phyloP scores from a whole-genome alignment of 208 protist genomes.

The Wallacemonas sp. region DNA sequence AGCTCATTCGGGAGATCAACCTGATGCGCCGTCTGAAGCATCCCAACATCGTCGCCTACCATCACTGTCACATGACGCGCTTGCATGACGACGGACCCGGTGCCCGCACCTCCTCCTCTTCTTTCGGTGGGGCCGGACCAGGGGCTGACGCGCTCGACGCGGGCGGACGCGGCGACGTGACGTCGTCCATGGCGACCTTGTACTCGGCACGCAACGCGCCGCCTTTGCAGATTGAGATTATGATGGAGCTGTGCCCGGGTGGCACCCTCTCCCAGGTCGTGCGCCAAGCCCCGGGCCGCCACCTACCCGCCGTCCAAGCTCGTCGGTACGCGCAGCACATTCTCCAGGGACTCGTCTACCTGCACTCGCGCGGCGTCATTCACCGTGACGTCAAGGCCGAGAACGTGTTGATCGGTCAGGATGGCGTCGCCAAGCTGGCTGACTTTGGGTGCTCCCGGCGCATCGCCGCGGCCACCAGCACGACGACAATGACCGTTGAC shows the following conservation, averaged over 20 bases:
- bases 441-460: constrained; percentile 94
- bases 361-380: constrained; percentile 77
- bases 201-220: neutral
- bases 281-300: constrained; percentile 44
- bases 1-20: constrained; percentile 70
- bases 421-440: constrained; percentile 89
- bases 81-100: constrained; percentile 34
- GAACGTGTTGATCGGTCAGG: constrained; percentile 80
- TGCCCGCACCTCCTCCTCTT: constrained; percentile 11
- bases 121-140: neutral
- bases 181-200: constrained; percentile 12
- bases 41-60: constrained; percentile 81
- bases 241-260: constrained; percentile 82
- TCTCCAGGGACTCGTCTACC: constrained; percentile 75
- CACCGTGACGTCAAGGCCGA: constrained; percentile 90
- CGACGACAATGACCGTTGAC: constrained; percentile 11
- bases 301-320: constrained; percentile 38
- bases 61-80: constrained; percentile 71
- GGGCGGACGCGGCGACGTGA: neutral
- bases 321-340: constrained; percentile 78
- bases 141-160: neutral
- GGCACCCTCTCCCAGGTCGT: constrained; percentile 56
- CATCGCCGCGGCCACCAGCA: constrained; percentile 48
- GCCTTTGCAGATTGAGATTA: constrained; percentile 77
- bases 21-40: constrained; percentile 82